These are phyloP conservation scores for Wakefieldia striispora DNA, from an alignment of 768 basidiomycete genomes.

Conservation along the genomic window DNA sequence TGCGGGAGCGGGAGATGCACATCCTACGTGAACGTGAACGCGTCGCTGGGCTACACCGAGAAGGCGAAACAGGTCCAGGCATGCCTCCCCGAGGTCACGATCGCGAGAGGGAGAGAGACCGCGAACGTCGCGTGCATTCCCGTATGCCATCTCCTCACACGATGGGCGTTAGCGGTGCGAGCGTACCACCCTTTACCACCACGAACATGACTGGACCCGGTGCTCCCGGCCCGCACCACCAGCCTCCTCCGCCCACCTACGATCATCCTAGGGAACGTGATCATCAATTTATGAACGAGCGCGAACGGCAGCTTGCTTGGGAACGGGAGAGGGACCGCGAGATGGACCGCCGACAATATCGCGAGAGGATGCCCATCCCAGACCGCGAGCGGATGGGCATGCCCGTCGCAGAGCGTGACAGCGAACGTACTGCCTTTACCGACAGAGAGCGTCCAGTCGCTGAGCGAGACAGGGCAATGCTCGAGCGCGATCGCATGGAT, in stretches of 20 bases:
- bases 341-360: conserved; percentile 27
- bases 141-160: conserved; percentile 28
- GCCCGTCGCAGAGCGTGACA: conserved; percentile 22
- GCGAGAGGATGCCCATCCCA: conserved; percentile 21
- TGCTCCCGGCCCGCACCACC: conserved; percentile 18
- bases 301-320: conserved; percentile 27
- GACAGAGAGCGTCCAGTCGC: conserved; percentile 25
- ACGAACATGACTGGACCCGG: conserved; percentile 17
- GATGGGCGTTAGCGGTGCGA: conserved; percentile 5
- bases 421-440: conserved; percentile 12
- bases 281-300: conserved; percentile 16
- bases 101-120: conserved; percentile 32
- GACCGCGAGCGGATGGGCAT: conserved; percentile 24
- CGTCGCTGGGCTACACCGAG: conserved; percentile 19
- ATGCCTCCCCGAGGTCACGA: conserved; percentile 24
- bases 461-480: conserved; percentile 22
- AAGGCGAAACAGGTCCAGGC: conserved; percentile 24
- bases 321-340: conserved; percentile 29
- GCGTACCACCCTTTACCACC: conserved; percentile 6
- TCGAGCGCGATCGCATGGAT: conserved; percentile 27
- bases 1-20: conserved; percentile 27
- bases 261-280: conserved; percentile 29
- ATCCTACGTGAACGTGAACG: conserved; percentile 29
- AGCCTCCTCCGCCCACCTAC: conserved; percentile 17
- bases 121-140: conserved; percentile 27